Base-by-base conservation (phyloP, 305 asterid species). In the Solanum hybrid region DNA sequence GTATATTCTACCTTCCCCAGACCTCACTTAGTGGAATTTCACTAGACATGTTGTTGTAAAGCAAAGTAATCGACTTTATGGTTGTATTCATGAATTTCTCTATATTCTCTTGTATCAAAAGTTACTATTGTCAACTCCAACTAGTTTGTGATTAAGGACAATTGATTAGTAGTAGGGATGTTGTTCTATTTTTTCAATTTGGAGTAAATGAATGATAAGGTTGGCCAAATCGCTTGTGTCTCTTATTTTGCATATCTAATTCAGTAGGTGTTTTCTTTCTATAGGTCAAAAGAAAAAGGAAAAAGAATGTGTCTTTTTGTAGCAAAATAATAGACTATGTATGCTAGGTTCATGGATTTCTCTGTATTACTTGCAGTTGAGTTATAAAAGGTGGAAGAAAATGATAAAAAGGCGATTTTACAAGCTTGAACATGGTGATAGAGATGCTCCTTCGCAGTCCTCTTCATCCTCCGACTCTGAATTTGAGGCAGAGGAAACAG, bases 341-440 rank as follows among this genome's bases (percentile, higher is more conserved):
- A 27, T 72, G 90, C 32, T 19, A 85, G 60, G 77, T 87, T 91
- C 82, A 71, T 80, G 42, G 75, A 56, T 37, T 91, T 91, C 12
- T 82, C 64, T 88, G 86, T 79, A 22, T 88, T 91, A 88, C 69
- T 91, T 93, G 93, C 94, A 94, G 96, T 89, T 89, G 92, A 87
- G 88, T 89, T 72, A 42, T 15, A 88, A 69, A 86, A 85, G 88
- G 75, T 87, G 78, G 19, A 42, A 86, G 66, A 88, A 88, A 71
- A 97, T 96, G 99, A 97, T 97, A 69, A 97, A 96, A 90, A 93
- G 99, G 92, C 89, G 98, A 90, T 96, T 95, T 93, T 97, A 96
- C 91, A 93, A 95, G 96, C 87, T 91, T 89, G 96, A 95, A 31
- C 99, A 97, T 77, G 98, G 96, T 42, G 92, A 92, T 89, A 91